Conservation (phyloP, 2,329 filamentous ascomycete genomes). For the Chaetomium sp. region DNA sequence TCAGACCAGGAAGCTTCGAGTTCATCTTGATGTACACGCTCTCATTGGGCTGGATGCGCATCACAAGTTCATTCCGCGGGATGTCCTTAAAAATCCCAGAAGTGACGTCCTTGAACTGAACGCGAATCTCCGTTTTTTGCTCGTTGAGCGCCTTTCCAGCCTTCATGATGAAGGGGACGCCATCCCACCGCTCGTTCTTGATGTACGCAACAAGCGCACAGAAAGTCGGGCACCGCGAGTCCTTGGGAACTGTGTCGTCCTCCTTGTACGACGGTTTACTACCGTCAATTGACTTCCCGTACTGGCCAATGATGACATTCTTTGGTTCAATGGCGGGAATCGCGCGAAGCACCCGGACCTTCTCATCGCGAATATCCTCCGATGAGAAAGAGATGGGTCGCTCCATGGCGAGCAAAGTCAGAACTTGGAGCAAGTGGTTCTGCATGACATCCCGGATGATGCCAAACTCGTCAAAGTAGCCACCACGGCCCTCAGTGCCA, state of each 20-base stretch:
- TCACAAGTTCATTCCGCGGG: conserved; percentile 96
- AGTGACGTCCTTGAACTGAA: conserved; percentile 99
- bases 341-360: conserved; percentile 88
- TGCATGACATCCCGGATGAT: conserved; percentile 99
- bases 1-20: conserved; percentile 95
- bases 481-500: conserved; percentile 92
- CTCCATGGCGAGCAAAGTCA: conserved; percentile 97
- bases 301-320: conserved; percentile 99
- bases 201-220: conserved; percentile 96
- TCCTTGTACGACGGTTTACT: conserved; percentile 98
- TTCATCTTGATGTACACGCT: conserved; percentile 99
- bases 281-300: conserved; percentile 91
- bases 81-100: conserved; percentile 99
- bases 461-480: conserved; percentile 99
- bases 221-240: conserved; percentile 96
- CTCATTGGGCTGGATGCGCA: conserved; percentile 98
- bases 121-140: conserved; percentile 98
- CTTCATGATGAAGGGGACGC: conserved; percentile 98
- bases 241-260: conserved; percentile 95
- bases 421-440: conserved; percentile 94
- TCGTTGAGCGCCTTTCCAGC: conserved; percentile 97
- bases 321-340: conserved; percentile 96
- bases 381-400: conserved; percentile 95
- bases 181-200: conserved; percentile 99
- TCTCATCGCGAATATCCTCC: conserved; percentile 97